Percentiles rank a stretch among this genome's conserved stretches.
These are phyloP conservation scores for Lenwebbia sp. DNA, from an alignment of 345 rosid genomes.

Conservation along the genomic window DNA sequence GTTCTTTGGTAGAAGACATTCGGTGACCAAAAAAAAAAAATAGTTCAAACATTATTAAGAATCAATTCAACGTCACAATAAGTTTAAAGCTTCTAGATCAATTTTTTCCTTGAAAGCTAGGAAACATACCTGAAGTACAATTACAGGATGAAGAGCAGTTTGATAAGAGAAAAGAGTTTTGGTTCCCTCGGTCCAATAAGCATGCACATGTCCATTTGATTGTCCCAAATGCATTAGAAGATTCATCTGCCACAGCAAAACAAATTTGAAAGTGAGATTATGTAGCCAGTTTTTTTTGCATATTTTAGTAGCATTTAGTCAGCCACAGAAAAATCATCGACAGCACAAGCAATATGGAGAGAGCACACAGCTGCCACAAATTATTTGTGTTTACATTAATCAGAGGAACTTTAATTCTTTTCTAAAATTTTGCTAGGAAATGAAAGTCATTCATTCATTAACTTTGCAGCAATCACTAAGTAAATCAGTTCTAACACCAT, in stretches of 20 bases:
- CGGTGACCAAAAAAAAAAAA: background rate
- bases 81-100: background rate
- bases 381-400: background rate
- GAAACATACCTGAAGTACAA: slow-evolving; percentile 59
- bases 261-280: background rate
- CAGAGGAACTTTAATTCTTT: background rate
- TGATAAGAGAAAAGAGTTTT: slow-evolving; percentile 29
- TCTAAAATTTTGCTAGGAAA: background rate
- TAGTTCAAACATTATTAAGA: background rate
- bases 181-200: slow-evolving; percentile 28
- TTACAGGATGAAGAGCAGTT: slow-evolving; percentile 80
- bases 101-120: background rate
- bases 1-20: background rate
- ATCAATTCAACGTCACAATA: background rate
- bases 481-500: background rate
- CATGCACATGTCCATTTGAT: slow-evolving; percentile 72
- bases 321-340: background rate
- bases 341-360: background rate
- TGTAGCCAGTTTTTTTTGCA: background rate
- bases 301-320: background rate
- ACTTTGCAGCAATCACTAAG: background rate
- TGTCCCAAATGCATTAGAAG: slow-evolving; percentile 27
- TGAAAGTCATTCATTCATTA: background rate
- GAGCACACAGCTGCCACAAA: background rate
- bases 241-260: slow-evolving; percentile 24